Percentiles rank a stretch among this genome's conserved stretches.
phyloP scores from a whole-genome alignment of 2,329 filamentous ascomycete genomes.

The Clonostachys chloroleuca region DNA sequence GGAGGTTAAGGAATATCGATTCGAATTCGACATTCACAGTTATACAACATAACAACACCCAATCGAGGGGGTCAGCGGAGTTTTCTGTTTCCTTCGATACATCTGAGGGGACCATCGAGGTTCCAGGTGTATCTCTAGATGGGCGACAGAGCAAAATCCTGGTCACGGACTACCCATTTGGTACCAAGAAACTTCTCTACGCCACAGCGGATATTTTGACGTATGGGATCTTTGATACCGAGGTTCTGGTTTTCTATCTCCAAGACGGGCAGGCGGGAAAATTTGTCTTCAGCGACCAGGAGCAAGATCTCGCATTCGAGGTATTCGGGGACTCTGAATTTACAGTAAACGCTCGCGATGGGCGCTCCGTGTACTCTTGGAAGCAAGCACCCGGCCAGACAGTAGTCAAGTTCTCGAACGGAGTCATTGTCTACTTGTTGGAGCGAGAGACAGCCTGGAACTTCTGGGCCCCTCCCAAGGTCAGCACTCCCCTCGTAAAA shows the following conservation, averaged over 20 bases:
- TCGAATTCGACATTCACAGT: no score
- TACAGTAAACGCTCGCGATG: no score
- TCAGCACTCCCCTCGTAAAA: conserved; percentile 37
- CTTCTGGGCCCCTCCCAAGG: conserved; percentile 22
- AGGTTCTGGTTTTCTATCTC: conserved; percentile 46
- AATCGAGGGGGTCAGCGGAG: no score
- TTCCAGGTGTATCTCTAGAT: conserved; percentile 50
- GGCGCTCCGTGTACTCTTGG: conserved; percentile 30
- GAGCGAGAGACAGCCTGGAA: conserved; percentile 32
- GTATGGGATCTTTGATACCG: conserved; percentile 39
- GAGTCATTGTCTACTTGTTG: conserved; percentile 43
- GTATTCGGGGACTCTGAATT: conserved; percentile 30
- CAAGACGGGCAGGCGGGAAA: conserved; percentile 49
- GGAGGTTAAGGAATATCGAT: no score
- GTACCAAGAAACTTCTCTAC: conserved; percentile 44
- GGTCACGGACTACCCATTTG: conserved; percentile 54
- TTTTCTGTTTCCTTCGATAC: conserved; percentile 42
- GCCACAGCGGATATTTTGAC: conserved; percentile 51
- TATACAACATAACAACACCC: no score
- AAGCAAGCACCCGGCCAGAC: conserved; percentile 42
- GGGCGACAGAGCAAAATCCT: conserved; percentile 60
- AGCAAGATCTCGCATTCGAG: conserved; percentile 33
- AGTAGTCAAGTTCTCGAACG: conserved; percentile 38
- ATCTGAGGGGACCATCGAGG: conserved; percentile 45
- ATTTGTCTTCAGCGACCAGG: conserved; percentile 29